phyloP scores from a whole-genome alignment of 1,284 basidiomycete genomes.

The Naganishia sp. region DNA sequence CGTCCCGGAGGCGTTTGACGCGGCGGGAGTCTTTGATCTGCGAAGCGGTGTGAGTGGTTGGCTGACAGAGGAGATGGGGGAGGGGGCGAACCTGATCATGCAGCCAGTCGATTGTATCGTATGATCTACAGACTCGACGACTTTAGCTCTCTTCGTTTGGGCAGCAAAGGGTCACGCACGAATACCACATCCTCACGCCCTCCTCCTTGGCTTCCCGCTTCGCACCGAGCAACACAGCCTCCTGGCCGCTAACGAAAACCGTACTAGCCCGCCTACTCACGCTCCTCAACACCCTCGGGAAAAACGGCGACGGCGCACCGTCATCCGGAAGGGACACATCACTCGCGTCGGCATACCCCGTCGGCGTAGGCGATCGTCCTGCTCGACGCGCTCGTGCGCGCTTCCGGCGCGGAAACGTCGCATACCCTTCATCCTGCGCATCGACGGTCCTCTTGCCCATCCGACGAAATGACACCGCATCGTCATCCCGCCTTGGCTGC shows the following conservation, averaged over 20 bases:
- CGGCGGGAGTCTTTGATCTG: constrained; percentile 82
- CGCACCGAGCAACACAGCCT: neutral
- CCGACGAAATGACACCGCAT: too few species aligned
- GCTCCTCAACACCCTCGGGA: neutral
- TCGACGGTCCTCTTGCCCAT: too few species aligned
- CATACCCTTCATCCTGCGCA: too few species aligned
- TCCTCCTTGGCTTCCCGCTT: constrained; percentile 59
- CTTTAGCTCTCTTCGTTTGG: constrained; percentile 48
- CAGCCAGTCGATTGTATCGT: constrained; percentile 69
- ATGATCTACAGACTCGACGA: constrained; percentile 38
- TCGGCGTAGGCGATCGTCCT: too few species aligned
- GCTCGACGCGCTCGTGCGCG: too few species aligned
- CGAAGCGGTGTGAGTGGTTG: too few species aligned
- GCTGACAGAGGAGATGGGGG: neutral
- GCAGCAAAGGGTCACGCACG: constrained; percentile 68
- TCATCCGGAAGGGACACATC: too few species aligned
- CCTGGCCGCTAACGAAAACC: neutral
- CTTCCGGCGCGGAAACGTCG: too few species aligned
- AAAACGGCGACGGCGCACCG: too few species aligned
- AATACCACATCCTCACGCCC: constrained; percentile 89
- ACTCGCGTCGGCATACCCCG: too few species aligned
- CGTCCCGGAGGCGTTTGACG: constrained; percentile 66
- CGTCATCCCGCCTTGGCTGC: too few species aligned
- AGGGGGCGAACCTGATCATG: constrained; percentile 66
- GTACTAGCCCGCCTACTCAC: constrained; percentile 11